Percentiles rank a stretch among this genome's conserved stretches.
Conservation (phyloP, 139 green algal genomes). For the Pseudopediastrum boryanum region DNA sequence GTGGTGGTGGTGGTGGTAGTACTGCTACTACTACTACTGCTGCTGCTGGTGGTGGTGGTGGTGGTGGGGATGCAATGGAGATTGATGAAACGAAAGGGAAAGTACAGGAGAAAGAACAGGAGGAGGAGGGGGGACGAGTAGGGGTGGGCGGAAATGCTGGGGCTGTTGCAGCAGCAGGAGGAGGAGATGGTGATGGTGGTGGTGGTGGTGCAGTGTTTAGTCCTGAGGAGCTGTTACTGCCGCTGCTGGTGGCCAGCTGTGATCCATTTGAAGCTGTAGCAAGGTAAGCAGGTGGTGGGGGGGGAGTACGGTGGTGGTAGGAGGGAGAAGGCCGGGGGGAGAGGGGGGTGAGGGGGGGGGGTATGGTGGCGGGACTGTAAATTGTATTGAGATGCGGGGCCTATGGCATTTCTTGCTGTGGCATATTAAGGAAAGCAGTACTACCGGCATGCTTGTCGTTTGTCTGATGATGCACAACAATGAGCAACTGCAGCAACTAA, state of each 20-base stretch:
- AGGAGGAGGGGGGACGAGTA: neutral
- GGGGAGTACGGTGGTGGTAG: too few species aligned
- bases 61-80: neutral
- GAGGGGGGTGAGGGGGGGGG: too few species aligned
- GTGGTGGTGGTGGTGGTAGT: too few species aligned
- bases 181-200: too few species aligned
- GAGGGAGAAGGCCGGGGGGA: too few species aligned
- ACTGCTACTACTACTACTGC: neutral
- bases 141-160: neutral
- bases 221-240: conserved; percentile 54
- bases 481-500: too few species aligned
- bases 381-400: too few species aligned
- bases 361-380: too few species aligned
- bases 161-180: neutral
- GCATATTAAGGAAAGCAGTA: too few species aligned
- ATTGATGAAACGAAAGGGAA: neutral
- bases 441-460: too few species aligned
- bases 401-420: too few species aligned
- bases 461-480: too few species aligned
- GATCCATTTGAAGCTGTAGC: conserved; percentile 66
- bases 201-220: conserved; percentile 28
- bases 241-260: conserved; percentile 65
- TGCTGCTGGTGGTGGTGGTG: neutral
- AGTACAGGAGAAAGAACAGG: neutral
- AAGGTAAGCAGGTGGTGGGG: conserved; percentile 30